phyloP scores from a whole-genome alignment of 441 rosid species.

The Gossypium lobatum region DNA sequence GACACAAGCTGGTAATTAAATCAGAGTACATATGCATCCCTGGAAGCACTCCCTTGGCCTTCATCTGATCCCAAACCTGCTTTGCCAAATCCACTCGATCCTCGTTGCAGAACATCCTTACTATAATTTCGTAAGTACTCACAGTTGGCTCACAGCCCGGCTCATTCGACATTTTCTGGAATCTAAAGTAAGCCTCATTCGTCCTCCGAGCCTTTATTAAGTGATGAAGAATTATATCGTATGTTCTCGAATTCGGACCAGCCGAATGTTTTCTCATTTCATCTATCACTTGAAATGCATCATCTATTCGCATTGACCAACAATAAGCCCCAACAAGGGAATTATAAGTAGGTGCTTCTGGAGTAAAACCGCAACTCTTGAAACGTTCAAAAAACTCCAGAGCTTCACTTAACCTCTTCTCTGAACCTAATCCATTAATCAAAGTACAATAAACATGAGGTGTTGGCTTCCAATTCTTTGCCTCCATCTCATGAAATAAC shows the following conservation, averaged over 20 bases:
- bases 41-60: constrained; percentile 61
- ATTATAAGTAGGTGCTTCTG: constrained; percentile 72
- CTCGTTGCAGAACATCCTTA: constrained; percentile 72
- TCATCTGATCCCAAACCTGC: constrained; percentile 69
- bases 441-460: constrained; percentile 73
- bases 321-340: constrained; percentile 76
- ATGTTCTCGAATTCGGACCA: constrained; percentile 72
- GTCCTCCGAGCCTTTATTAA: constrained; percentile 40
- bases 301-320: constrained; percentile 46
- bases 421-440: constrained; percentile 74
- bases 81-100: constrained; percentile 56
- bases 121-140: constrained; percentile 73
- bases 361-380: constrained; percentile 51
- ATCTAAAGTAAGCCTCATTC: constrained; percentile 49
- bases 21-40: constrained; percentile 84
- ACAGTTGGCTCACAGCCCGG: constrained; percentile 48
- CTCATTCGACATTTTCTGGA: constrained; percentile 42
- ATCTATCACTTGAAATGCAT: constrained; percentile 47
- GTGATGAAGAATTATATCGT: constrained; percentile 73
- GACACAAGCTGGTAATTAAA: constrained; percentile 51
- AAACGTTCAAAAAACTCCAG: constrained; percentile 46
- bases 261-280: constrained; percentile 55
- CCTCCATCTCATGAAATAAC: constrained; percentile 55
- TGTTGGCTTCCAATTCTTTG: constrained; percentile 48
- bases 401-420: constrained; percentile 51